Evolutionary conservation across 176 grass and related monocot species (phyloP).

Genomic region (Tuctoria greenei): DNA sequence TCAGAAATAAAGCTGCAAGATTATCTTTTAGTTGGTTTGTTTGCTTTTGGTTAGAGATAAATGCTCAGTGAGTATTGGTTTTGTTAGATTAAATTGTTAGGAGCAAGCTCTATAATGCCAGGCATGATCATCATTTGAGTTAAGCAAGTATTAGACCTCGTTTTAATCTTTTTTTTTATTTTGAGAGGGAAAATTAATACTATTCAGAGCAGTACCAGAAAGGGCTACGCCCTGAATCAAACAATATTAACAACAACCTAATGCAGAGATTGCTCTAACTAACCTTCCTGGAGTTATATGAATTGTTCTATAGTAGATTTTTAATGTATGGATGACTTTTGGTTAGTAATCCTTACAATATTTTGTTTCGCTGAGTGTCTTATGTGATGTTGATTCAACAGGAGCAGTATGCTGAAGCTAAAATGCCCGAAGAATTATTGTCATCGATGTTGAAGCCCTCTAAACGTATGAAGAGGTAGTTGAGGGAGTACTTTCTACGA

Average conservation of each 20-base stretch:
- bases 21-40: neutral
- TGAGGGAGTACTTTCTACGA: neutral
- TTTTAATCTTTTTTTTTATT: too few relatives aligned
- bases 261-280: neutral
- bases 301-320: neutral
- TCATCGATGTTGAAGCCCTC: conserved; percentile 33
- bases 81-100: neutral
- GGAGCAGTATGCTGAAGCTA: conserved; percentile 56
- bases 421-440: conserved; percentile 47
- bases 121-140: neutral
- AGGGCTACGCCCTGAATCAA: neutral
- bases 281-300: neutral
- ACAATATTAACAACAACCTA: neutral
- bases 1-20: neutral
- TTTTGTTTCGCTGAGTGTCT: neutral
- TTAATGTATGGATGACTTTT: neutral
- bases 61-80: neutral
- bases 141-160: neutral
- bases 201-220: neutral
- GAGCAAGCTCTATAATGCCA: neutral
- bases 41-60: neutral
- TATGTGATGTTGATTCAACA: conserved; percentile 17
- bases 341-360: neutral
- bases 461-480: conserved; percentile 67
- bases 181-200: too few relatives aligned